Evolutionary conservation across 148 eudicot species (phyloP), one percentile per base, ranked within the genome.

Genomic region (Euryodendron excelsum): DNA sequence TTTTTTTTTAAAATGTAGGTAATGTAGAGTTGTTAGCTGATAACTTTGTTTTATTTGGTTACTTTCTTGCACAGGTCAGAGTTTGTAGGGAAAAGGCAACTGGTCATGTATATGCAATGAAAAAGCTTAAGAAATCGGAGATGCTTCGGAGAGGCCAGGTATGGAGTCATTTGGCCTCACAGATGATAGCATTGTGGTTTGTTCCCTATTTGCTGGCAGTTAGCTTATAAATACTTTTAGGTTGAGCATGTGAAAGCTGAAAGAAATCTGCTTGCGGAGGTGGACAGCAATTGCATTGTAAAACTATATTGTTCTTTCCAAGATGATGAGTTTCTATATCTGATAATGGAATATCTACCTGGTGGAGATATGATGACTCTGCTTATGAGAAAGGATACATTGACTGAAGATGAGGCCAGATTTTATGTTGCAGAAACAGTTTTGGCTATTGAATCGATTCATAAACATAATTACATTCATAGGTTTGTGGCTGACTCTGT

Each of bases 91-190:
- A 95, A 84, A 95, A 89, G 88, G 84, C 90, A 78, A 91, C 96
- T 65, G 93, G 89, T 68, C 80, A 80, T 67, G 97, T 95, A 10
- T 95, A 93, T 87, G 98, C 98, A 61, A 95, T 95, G 97, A 95
- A 92, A 84, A 95, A 95, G 88, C 90, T 93, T 48, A 92, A 90
- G 86, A 95, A 92, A 81, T 95, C 97, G 17, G 98, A 95, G 86
- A 95, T 95, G 98, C 97, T 95, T 85, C 96, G 97, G 50, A 84
- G 98, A 82, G 98, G 98, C 74, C 98, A 95, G 93, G 98, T 91
- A 82, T 73, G 66, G 77, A 75, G 67, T 69, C 55, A 74, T 85
- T 56, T 62, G 50, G 70, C 77, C 33, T 76, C 20, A 56, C 31
- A 76, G 47, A 34, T 47, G 33, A 9, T 79, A 45, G 23, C n/a